phyloP scores from a whole-genome alignment of 163 green algal genomes.

The Scenedesmus sp. region DNA sequence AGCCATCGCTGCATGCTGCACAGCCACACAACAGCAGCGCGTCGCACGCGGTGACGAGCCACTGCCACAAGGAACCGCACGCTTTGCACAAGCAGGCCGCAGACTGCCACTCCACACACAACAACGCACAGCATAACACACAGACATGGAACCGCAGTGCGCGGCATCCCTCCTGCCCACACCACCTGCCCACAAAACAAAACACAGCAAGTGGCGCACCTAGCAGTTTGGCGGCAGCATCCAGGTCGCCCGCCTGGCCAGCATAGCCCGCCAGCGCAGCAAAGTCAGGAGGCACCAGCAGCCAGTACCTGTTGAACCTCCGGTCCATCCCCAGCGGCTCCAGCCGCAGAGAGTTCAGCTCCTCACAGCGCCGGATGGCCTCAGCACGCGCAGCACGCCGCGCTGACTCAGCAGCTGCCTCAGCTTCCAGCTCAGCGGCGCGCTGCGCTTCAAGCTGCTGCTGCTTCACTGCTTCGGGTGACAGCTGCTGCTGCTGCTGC shows the following conservation, averaged over 20 bases:
- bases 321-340: conserved; percentile 85
- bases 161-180: no score
- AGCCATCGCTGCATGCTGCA: neutral
- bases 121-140: no score
- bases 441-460: conserved; percentile 17
- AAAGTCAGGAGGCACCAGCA: conserved; percentile 54
- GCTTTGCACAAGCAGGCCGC: no score
- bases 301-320: conserved; percentile 83
- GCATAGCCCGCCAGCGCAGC: neutral
- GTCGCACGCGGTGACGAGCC: no score
- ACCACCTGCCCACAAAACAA: neutral
- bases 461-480: neutral
- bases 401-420: conserved; percentile 40
- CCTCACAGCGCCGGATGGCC: conserved; percentile 66
- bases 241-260: neutral
- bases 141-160: no score
- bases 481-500: conserved; percentile 24
- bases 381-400: conserved; percentile 38
- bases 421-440: conserved; percentile 29
- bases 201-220: neutral
- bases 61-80: no score
- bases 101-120: no score
- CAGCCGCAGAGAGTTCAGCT: conserved; percentile 70
- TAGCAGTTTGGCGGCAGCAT: neutral
- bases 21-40: no score